These are phyloP conservation scores for Ciborinia camelliae DNA, from an alignment of 2,329 filamentous ascomycete species.

Conservation along the genomic window DNA sequence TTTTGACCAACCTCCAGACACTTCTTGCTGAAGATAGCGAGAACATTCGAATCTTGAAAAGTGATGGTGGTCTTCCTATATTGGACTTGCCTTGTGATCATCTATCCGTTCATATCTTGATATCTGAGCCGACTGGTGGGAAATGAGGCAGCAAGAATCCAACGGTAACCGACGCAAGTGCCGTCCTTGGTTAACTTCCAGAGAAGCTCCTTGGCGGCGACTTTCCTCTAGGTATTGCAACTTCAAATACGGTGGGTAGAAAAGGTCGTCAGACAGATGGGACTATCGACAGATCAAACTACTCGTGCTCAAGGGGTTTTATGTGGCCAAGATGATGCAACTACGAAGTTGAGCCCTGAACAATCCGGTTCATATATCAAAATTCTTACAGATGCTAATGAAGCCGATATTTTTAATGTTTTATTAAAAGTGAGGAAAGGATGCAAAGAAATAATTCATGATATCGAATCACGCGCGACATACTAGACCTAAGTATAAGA, in stretches of 20 bases:
- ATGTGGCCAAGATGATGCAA: constrained; percentile 11
- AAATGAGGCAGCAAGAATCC: constrained; percentile 1
- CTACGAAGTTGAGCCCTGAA: constrained; percentile 14
- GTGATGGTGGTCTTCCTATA: constrained; percentile 16
- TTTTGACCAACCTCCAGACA: background rate
- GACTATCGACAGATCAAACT: constrained; percentile 9
- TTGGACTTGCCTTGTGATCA: constrained; percentile 1
- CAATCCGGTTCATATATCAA: constrained; percentile 7
- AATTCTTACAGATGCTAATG: background rate
- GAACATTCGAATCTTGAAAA: constrained; percentile 14
- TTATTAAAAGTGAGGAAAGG: background rate
- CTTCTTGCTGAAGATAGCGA: constrained; percentile 11
- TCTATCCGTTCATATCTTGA: constrained; percentile 1
- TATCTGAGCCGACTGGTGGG: constrained; percentile 10
- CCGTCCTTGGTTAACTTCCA: constrained; percentile 12
- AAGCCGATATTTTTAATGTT: background rate
- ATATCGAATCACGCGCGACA: no score
- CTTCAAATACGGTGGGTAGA: constrained; percentile 2
- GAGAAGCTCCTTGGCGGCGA: constrained; percentile 9
- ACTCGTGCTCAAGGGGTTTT: constrained; percentile 12
- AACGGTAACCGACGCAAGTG: constrained; percentile 9
- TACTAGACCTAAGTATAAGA: constrained; percentile 8
- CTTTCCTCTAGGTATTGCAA: constrained; percentile 8
- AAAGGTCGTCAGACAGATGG: constrained; percentile 6
- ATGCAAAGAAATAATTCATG: constrained; percentile 8